Evolutionary conservation across 2,329 filamentous ascomycete species (phyloP).

Genomic region (Pseudocercospora macadamiae): DNA sequence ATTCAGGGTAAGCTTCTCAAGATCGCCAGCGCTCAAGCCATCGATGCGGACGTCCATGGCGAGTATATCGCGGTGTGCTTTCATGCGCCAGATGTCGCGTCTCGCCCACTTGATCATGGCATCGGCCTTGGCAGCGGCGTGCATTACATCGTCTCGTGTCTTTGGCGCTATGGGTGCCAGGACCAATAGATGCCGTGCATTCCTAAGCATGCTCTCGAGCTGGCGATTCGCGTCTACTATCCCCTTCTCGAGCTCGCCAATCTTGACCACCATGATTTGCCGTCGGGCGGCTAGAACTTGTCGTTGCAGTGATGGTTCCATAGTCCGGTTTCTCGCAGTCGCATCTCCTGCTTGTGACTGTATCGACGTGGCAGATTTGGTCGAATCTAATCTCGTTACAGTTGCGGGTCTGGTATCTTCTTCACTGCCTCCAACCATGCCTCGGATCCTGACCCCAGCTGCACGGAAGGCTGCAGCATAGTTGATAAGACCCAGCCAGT

Average conservation of each 20-base stretch:
- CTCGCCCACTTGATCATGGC: conserved; percentile 93
- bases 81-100: conserved; percentile 89
- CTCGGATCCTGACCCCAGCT: conserved; percentile 86
- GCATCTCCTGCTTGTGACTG: conserved; percentile 75
- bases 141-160: conserved; percentile 82
- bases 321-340: conserved; percentile 57
- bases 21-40: conserved; percentile 32
- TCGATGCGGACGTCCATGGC: conserved; percentile 85
- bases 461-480: conserved; percentile 94
- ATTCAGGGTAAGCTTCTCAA: conserved; percentile 24
- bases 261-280: conserved; percentile 80
- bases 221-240: conserved; percentile 73
- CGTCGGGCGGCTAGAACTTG: conserved; percentile 83
- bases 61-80: conserved; percentile 87
- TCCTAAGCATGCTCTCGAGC: conserved; percentile 80
- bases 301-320: conserved; percentile 71
- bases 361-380: conserved; percentile 53
- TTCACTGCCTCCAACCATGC: conserved; percentile 80
- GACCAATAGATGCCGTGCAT: conserved; percentile 86
- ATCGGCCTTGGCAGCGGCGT: conserved; percentile 79
- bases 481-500: conserved; percentile 95
- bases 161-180: conserved; percentile 89
- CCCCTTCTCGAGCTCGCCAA: conserved; percentile 79
- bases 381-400: conserved; percentile 73
- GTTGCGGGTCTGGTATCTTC: conserved; percentile 64